These are phyloP conservation scores for Neostapfia colusana DNA, from an alignment of 176 grass and related monocot species.

Conservation along the genomic window DNA sequence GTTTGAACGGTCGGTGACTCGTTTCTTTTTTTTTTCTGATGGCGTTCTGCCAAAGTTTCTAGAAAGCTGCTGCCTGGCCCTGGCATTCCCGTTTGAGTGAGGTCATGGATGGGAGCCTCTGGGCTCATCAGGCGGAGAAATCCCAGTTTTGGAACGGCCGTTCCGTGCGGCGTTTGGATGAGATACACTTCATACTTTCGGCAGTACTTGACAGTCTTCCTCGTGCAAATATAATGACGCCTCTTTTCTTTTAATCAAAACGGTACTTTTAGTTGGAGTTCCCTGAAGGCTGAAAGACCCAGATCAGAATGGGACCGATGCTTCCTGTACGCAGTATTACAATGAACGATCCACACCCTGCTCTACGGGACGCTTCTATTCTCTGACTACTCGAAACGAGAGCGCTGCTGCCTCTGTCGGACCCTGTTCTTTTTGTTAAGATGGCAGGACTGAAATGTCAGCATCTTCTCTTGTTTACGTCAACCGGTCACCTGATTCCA, in stretches of 20 bases:
- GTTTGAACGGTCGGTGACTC: slow-evolving; percentile 22
- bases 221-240: neutral
- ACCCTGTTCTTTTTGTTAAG: neutral
- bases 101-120: neutral
- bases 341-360: neutral
- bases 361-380: slow-evolving; percentile 14
- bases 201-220: neutral
- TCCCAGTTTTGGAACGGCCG: neutral
- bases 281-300: neutral
- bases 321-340: neutral
- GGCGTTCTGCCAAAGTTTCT: slow-evolving; percentile 29
- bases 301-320: neutral
- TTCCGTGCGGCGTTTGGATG: slow-evolving; percentile 38
- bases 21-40: slow-evolving; percentile 1
- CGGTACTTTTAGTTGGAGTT: slow-evolving; percentile 11
- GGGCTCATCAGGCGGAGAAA: neutral
- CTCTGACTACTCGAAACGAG: slow-evolving; percentile 4
- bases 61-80: slow-evolving; percentile 31
- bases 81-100: neutral
- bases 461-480: neutral
- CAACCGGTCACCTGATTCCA: neutral
- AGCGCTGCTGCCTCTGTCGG: neutral
- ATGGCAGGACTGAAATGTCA: neutral
- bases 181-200: no score
- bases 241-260: neutral